Evolutionary conservation across 768 basidiomycete genomes (phyloP).

Genomic region (Calocera cornea): DNA sequence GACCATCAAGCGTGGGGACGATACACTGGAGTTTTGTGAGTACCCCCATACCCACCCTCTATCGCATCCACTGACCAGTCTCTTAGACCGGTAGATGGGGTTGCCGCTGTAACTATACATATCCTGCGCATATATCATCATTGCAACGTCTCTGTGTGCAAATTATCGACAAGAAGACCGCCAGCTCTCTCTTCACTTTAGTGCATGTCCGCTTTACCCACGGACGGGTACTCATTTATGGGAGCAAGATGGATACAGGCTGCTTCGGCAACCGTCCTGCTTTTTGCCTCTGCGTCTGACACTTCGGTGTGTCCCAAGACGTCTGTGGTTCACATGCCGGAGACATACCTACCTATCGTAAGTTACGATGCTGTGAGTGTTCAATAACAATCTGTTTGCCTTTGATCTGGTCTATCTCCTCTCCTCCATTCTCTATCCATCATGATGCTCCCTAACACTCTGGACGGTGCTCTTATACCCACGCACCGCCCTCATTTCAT

Average conservation of each 20-base stretch:
- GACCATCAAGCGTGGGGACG: slow-evolving; percentile 91
- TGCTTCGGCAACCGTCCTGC: neutral
- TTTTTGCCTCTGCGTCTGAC: neutral
- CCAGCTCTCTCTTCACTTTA: slow-evolving; percentile 72
- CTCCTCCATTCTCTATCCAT: slow-evolving; percentile 8
- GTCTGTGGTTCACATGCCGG: slow-evolving; percentile 40
- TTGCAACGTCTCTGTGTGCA: neutral
- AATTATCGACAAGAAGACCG: neutral
- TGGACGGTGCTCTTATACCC: slow-evolving; percentile 57
- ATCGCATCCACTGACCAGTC: neutral
- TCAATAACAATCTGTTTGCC: slow-evolving; percentile 1
- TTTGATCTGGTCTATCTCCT: slow-evolving; percentile 4
- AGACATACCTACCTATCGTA: slow-evolving; percentile 23
- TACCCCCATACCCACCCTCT: neutral
- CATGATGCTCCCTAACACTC: slow-evolving; percentile 82
- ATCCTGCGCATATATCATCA: neutral
- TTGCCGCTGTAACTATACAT: neutral
- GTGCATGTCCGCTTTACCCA: slow-evolving; percentile 48
- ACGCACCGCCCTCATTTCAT: slow-evolving; percentile 95
- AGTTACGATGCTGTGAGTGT: neutral
- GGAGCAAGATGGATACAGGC: slow-evolving; percentile 49
- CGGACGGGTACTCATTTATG: slow-evolving; percentile 73
- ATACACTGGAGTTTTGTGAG: slow-evolving; percentile 91
- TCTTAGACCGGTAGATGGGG: slow-evolving; percentile 28
- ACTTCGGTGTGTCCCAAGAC: neutral